phyloP scores from a whole-genome alignment of 1,284 basidiomycete genomes.

The Cryptococcus sp. region DNA sequence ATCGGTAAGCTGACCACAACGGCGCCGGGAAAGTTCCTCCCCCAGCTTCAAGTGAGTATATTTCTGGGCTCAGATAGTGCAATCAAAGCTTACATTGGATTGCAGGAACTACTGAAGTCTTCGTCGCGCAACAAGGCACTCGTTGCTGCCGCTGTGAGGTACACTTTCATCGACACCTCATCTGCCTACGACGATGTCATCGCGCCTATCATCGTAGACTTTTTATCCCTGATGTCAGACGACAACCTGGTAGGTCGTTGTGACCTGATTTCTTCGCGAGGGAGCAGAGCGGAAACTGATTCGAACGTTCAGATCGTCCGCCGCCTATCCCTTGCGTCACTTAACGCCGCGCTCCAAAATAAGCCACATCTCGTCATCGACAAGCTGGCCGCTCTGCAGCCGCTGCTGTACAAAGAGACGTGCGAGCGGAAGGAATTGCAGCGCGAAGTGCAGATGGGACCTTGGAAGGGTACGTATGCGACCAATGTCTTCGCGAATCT shows the following conservation, averaged over 20 bases:
- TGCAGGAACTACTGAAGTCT: constrained; percentile 49
- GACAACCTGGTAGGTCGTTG: constrained; percentile 68
- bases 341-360: constrained; percentile 92
- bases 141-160: constrained; percentile 90
- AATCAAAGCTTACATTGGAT: neutral
- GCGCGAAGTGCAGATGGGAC: constrained; percentile 94
- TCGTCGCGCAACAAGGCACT: constrained; percentile 73
- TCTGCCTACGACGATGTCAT: constrained; percentile 85
- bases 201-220: constrained; percentile 81
- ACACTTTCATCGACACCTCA: constrained; percentile 88
- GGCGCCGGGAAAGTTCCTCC: constrained; percentile 83
- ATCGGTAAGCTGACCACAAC: constrained; percentile 92
- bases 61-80: no score
- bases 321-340: constrained; percentile 77
- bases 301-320: constrained; percentile 68
- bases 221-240: constrained; percentile 84
- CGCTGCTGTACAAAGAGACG: constrained; percentile 83
- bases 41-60: constrained; percentile 76
- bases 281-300: neutral
- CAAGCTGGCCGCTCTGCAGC: constrained; percentile 74
- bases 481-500: neutral
- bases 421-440: constrained; percentile 77
- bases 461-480: constrained; percentile 72
- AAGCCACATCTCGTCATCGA: constrained; percentile 90
- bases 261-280: no score